Conservation (phyloP, 176 grass and related monocot genomes). For the Triticum monococcum region DNA sequence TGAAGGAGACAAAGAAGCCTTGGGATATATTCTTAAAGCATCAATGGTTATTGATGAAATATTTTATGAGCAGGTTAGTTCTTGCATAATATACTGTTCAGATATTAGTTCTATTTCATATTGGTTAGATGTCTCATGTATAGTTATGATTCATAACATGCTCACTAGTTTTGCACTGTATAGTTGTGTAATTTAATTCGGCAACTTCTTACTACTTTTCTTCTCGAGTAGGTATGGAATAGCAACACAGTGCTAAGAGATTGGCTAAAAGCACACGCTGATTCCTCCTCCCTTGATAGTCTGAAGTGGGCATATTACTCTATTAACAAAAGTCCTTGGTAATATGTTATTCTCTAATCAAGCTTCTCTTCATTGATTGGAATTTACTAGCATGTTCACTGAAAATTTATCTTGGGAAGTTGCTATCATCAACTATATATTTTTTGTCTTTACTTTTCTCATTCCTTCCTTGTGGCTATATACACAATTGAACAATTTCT, state of each 20-base stretch:
- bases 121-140: constrained; percentile 9
- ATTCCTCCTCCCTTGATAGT: constrained; percentile 59
- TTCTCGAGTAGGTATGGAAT: constrained; percentile 64
- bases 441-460: neutral
- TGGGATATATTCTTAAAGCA: constrained; percentile 74
- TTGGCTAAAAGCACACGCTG: constrained; percentile 70
- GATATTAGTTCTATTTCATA: constrained; percentile 24
- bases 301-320: constrained; percentile 92
- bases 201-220: constrained; percentile 33
- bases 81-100: constrained; percentile 2
- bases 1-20: constrained; percentile 76
- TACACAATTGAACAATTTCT: neutral
- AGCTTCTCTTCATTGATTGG: neutral
- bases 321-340: constrained; percentile 98
- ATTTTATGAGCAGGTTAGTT: constrained; percentile 76
- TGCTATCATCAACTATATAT: neutral
- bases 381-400: neutral
- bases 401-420: constrained; percentile 1
- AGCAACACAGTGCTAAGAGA: constrained; percentile 73
- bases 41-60: constrained; percentile 90
- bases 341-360: constrained; percentile 28
- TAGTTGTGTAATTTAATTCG: neutral
- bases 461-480: neutral
- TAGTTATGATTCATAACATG: constrained; percentile 23
- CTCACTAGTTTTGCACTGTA: constrained; percentile 12